Evolutionary conservation across 1,284 basidiomycete species (phyloP).

Genomic region (Mycosarcoma maydis): DNA sequence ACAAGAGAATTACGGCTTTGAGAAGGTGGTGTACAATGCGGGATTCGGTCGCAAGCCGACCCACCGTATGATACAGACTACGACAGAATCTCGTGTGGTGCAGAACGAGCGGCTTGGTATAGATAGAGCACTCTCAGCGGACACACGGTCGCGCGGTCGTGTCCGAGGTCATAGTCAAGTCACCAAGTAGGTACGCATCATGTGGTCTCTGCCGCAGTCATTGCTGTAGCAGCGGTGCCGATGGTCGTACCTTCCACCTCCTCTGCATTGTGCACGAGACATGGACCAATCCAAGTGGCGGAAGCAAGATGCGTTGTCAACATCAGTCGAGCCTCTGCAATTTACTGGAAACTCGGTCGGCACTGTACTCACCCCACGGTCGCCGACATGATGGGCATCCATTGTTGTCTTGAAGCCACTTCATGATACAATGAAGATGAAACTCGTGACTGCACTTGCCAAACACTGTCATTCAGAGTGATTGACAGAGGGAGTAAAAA

Average conservation of each 20-base stretch:
- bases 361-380: constrained; percentile 46
- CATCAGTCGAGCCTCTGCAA: neutral
- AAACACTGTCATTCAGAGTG: constrained; percentile 47
- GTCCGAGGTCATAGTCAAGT: too few species aligned
- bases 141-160: too few species aligned
- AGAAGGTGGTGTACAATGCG: too few species aligned
- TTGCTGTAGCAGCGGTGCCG: constrained; percentile 5
- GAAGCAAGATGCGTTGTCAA: too few species aligned
- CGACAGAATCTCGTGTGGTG: too few species aligned
- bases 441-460: constrained; percentile 66
- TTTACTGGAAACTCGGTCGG: neutral
- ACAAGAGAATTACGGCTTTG: too few species aligned
- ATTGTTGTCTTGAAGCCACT: constrained; percentile 62
- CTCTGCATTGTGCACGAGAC: constrained; percentile 15
- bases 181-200: too few species aligned
- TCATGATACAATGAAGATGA: constrained; percentile 65
- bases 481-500: too few species aligned
- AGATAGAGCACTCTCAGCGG: too few species aligned
- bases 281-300: neutral
- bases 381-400: constrained; percentile 52
- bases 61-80: too few species aligned
- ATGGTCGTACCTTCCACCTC: constrained; percentile 46
- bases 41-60: too few species aligned
- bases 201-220: constrained; percentile 3
- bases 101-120: too few species aligned